A percentile compares a stretch with the other conserved stretches of the same genome.
Evolutionary conservation across 1,284 basidiomycete genomes (phyloP).

Genomic region (Malassezia yamatoensis): DNA sequence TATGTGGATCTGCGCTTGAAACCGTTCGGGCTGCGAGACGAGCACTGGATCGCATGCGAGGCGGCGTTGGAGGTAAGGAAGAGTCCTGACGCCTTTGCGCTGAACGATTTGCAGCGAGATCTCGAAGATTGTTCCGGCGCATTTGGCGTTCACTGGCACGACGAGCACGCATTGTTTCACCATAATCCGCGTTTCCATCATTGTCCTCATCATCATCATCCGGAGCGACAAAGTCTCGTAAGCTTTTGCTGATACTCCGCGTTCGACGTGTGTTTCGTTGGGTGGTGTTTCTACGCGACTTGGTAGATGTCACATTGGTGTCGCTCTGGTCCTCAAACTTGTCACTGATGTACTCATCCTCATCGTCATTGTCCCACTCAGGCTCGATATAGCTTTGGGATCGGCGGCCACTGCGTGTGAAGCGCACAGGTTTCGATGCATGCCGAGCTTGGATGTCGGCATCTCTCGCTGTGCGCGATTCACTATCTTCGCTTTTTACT

Average conservation of each 20-base stretch:
- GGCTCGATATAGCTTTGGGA: conserved; percentile 21
- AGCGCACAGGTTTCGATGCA: conserved; percentile 5
- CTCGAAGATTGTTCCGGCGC: conserved; percentile 17
- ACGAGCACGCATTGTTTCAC: conserved; percentile 13
- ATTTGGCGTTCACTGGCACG: conserved; percentile 7
- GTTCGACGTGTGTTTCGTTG: neutral
- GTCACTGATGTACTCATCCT: conserved; percentile 2
- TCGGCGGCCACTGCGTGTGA: conserved; percentile 25
- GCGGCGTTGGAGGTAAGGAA: conserved; percentile 1
- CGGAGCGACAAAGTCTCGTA: conserved; percentile 32
- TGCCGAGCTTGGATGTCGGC: conserved; percentile 4
- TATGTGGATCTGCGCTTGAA: conserved; percentile 21
- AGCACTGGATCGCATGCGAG: neutral
- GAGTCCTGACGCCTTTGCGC: conserved; percentile 13
- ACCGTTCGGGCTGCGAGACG: neutral
- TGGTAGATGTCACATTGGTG: neutral
- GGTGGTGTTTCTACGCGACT: no score
- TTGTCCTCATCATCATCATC: conserved; percentile 33
- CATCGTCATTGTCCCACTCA: conserved; percentile 20
- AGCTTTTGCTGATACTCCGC: conserved; percentile 13
- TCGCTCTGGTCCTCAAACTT: conserved; percentile 11
- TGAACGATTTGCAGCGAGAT: conserved; percentile 19
- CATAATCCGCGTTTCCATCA: conserved; percentile 28
- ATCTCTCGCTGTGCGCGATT: conserved; percentile 19
- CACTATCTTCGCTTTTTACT: conserved; percentile 16